Conservation (phyloP, 129 eudicot genomes). For the Helianthus annuus region DNA sequence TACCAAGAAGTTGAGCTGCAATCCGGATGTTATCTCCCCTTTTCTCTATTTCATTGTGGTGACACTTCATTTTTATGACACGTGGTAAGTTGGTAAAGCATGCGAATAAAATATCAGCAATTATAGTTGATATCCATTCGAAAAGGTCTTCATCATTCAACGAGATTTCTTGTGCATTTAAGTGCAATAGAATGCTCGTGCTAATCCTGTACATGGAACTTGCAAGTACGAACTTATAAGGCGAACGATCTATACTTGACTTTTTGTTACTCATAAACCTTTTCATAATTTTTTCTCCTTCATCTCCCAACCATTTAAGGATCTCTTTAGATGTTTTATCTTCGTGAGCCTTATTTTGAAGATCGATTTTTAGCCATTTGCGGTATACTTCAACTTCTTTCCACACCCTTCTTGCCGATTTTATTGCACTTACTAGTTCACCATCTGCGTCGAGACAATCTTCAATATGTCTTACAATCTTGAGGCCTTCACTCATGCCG, state of each 20-base stretch:
- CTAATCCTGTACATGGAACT: background rate
- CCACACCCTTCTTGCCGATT: background rate
- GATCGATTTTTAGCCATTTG: background rate
- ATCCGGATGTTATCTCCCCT: too few relatives aligned
- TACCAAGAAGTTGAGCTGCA: too few relatives aligned
- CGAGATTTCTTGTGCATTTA: background rate
- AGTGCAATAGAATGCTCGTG: background rate
- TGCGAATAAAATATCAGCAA: background rate
- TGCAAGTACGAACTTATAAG: background rate
- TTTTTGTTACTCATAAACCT: background rate
- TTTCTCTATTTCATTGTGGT: too few relatives aligned
- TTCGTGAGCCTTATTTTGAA: background rate
- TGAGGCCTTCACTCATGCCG: background rate
- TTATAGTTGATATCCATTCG: background rate
- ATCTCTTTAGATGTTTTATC: background rate
- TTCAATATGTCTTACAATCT: slow-evolving; percentile 1
- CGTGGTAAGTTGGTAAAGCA: background rate
- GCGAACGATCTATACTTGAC: background rate
- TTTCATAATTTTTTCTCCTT: background rate
- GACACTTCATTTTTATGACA: too few relatives aligned
- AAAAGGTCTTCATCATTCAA: background rate
- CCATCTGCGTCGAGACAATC: background rate
- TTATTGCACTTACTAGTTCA: background rate
- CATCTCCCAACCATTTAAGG: slow-evolving; percentile 4
- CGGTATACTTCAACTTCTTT: background rate